Conservation (phyloP, 108 stramenopile species). For the Skeletonema costatum region DNA sequence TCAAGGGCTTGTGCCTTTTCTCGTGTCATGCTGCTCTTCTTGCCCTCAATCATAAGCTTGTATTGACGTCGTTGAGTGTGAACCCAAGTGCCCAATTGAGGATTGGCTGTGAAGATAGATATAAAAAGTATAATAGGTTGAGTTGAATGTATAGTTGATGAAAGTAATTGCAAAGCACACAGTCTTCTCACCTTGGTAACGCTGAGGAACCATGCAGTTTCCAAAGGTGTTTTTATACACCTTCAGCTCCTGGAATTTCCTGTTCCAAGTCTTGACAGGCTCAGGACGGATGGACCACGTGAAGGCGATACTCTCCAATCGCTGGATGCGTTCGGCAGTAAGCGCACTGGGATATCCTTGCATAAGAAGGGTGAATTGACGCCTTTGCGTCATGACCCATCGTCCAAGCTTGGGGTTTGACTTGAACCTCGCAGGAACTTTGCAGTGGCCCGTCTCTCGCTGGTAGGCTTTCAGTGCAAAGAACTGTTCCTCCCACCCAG, state of each 20-base stretch:
- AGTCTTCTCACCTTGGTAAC: slow-evolving; percentile 25
- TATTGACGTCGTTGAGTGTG: slow-evolving; percentile 45
- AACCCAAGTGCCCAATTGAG: slow-evolving; percentile 47
- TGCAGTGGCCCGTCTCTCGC: slow-evolving; percentile 44
- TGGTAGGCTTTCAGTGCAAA: slow-evolving; percentile 8
- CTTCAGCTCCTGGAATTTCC: slow-evolving; percentile 29
- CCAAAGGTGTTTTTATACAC: slow-evolving; percentile 54
- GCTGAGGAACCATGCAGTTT: slow-evolving; percentile 65
- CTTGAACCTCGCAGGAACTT: slow-evolving; percentile 58
- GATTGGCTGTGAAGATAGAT: slow-evolving; percentile 1
- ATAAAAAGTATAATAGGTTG: neutral
- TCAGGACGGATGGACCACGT: slow-evolving; percentile 55
- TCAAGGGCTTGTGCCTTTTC: slow-evolving; percentile 45
- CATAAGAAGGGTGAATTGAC: slow-evolving; percentile 39
- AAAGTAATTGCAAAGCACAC: neutral
- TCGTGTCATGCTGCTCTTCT: slow-evolving; percentile 56
- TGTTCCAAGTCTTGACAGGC: slow-evolving; percentile 22
- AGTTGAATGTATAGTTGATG: neutral
- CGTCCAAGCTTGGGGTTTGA: slow-evolving; percentile 66
- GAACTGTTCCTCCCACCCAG: slow-evolving; percentile 33
- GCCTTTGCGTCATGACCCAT: slow-evolving; percentile 71
- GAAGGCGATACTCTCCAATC: slow-evolving; percentile 71
- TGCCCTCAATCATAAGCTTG: slow-evolving; percentile 43
- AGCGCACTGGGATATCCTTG: slow-evolving; percentile 37
- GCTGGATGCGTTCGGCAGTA: slow-evolving; percentile 57